A percentile compares a stretch with the other conserved stretches of the same genome.
These are phyloP conservation scores for Nicotiana otophora DNA, from an alignment of 257 asterid species.

Conservation along the genomic window DNA sequence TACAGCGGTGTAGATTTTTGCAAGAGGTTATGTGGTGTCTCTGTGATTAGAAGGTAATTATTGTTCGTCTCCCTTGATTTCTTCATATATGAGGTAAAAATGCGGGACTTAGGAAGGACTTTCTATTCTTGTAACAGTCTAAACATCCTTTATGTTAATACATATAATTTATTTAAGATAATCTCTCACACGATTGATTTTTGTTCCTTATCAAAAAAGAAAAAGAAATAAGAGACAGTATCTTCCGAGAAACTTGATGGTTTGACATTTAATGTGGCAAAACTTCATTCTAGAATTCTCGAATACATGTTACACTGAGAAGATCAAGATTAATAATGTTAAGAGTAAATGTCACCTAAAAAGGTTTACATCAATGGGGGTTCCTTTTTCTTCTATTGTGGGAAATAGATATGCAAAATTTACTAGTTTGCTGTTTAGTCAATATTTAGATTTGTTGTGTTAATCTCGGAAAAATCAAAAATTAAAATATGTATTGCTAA, in stretches of 20 bases:
- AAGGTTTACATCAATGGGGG: background rate
- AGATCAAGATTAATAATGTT: background rate
- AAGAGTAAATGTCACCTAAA: background rate
- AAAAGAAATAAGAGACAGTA: background rate
- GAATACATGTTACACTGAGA: background rate
- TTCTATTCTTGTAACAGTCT: background rate
- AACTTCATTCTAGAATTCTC: background rate
- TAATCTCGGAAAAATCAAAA: background rate
- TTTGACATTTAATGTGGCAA: background rate
- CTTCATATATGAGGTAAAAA: background rate
- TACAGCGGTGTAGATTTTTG: conserved; percentile 98
- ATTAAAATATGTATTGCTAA: background rate
- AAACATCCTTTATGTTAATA: background rate
- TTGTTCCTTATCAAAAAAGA: no score
- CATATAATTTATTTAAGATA: background rate
- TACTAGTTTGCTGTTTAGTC: background rate
- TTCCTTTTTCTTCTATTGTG: background rate
- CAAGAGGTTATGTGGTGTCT: conserved; percentile 93
- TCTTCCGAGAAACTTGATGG: background rate
- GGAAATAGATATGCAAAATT: background rate
- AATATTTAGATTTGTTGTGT: background rate
- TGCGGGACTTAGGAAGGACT: background rate
- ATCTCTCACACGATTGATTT: no score
- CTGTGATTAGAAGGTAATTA: conserved; percentile 83
- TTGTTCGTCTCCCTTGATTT: background rate